These are phyloP conservation scores for Pyrrhoderma noxium DNA, from an alignment of 1,284 basidiomycete genomes.

Conservation along the genomic window DNA sequence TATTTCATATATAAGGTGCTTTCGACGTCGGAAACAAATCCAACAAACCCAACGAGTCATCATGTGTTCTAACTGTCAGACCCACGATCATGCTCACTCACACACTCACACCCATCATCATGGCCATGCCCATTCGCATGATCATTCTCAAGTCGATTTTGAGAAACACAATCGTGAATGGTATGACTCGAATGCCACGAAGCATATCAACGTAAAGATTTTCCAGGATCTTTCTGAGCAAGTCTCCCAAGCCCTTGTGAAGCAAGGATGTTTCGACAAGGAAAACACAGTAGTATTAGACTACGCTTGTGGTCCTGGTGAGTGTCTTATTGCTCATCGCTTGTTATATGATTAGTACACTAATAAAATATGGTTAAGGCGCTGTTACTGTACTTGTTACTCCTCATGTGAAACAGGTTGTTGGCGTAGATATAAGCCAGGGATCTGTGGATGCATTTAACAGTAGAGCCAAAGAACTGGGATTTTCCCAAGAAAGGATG, in stretches of 20 bases:
- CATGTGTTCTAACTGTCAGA: no score
- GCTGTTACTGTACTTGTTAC: no score
- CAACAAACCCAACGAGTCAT: no score
- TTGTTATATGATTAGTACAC: no score
- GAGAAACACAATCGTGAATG: slow-evolving; percentile 24
- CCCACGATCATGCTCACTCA: no score
- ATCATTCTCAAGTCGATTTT: neutral
- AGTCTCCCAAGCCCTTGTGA: slow-evolving; percentile 36
- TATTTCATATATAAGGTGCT: no score
- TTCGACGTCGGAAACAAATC: no score
- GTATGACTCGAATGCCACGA: slow-evolving; percentile 27
- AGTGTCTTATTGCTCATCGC: slow-evolving; percentile 17
- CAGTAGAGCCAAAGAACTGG: slow-evolving; percentile 44
- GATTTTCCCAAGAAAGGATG: slow-evolving; percentile 52
- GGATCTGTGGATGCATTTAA: slow-evolving; percentile 59
- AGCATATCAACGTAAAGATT: slow-evolving; percentile 26
- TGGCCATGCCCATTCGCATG: no score
- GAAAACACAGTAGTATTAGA: slow-evolving; percentile 54
- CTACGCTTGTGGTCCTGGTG: slow-evolving; percentile 65
- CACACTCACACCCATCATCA: no score
- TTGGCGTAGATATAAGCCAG: slow-evolving; percentile 67
- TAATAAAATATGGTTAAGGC: no score
- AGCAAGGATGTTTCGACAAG: slow-evolving; percentile 44
- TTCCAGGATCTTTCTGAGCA: slow-evolving; percentile 27
- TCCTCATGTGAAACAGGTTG: slow-evolving; percentile 47